These are phyloP conservation scores for Odontarrhena argentea DNA, from an alignment of 345 rosid genomes.

Conservation along the genomic window DNA sequence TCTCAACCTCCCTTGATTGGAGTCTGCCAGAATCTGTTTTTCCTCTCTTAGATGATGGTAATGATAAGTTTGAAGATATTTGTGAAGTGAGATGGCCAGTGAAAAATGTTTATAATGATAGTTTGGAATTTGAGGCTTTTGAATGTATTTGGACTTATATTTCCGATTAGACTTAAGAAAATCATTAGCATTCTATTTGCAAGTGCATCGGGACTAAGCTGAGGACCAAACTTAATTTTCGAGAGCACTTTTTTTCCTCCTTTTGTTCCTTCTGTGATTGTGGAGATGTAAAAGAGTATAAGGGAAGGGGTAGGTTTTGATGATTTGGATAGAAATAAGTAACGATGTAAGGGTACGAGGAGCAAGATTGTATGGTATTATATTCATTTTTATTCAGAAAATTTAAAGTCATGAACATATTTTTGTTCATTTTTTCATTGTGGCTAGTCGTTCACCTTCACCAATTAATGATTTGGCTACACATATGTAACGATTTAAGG, in stretches of 20 bases:
- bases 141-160: slow-evolving; percentile 48
- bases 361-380: too few species aligned
- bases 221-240: slow-evolving; percentile 3
- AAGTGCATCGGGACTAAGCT: slow-evolving; percentile 11
- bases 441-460: too few species aligned
- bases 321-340: slow-evolving; percentile 6
- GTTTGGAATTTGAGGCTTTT: slow-evolving; percentile 42
- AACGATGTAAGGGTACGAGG: neutral
- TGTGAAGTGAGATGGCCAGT: slow-evolving; percentile 43
- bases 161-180: slow-evolving; percentile 25
- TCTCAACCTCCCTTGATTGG: slow-evolving; percentile 51
- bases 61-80: slow-evolving; percentile 45
- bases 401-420: too few species aligned
- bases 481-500: too few species aligned
- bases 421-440: too few species aligned
- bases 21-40: slow-evolving; percentile 44
- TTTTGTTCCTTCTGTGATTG: neutral
- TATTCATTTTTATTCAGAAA: too few species aligned
- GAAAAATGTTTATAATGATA: slow-evolving; percentile 28
- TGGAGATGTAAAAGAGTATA: slow-evolving; percentile 15
- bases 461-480: too few species aligned
- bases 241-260: neutral
- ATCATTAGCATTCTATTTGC: neutral
- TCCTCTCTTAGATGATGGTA: slow-evolving; percentile 25
- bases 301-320: neutral